A percentile compares a stretch with the other conserved stretches of the same genome.
Conservation (phyloP, 768 basidiomycete genomes). For the Panellus pusillus region DNA sequence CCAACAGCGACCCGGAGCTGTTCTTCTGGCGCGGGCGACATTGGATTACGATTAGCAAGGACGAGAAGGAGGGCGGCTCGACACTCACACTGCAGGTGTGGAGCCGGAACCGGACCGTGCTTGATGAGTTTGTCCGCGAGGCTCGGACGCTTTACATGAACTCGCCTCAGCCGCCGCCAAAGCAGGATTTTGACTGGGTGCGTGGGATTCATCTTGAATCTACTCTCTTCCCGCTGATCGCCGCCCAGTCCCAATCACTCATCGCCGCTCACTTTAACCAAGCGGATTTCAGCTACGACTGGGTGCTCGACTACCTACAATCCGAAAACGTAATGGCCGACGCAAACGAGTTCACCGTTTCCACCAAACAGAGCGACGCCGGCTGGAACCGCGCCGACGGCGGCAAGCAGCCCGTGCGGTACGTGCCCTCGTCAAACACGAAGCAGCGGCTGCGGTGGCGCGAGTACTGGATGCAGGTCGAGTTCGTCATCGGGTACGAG, state of each 20-base stretch:
- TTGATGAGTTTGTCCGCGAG: constrained; percentile 22
- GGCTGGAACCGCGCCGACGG: constrained; percentile 23
- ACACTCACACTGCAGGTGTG: constrained; percentile 20
- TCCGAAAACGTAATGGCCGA: constrained; percentile 26
- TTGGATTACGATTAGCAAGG: constrained; percentile 22
- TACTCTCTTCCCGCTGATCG: neutral
- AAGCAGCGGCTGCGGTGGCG: constrained; percentile 21
- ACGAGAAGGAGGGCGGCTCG: constrained; percentile 19
- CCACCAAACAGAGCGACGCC: constrained; percentile 22
- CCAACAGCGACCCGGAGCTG: constrained; percentile 15
- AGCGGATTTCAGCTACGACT: constrained; percentile 29
- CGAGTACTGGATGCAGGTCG: constrained; percentile 21
- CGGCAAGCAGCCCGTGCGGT: constrained; percentile 19
- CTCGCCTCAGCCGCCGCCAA: constrained; percentile 13
- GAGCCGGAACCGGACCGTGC: constrained; percentile 19
- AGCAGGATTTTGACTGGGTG: constrained; percentile 19
- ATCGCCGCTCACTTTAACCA: constrained; percentile 28
- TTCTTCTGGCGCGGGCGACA: constrained; percentile 18
- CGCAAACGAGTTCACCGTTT: constrained; percentile 24
- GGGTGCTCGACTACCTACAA: constrained; percentile 28
- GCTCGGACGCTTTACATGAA: constrained; percentile 17
- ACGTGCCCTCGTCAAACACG: constrained; percentile 18
- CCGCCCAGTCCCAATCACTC: constrained; percentile 20
- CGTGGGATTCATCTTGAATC: neutral
- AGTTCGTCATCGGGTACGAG: constrained; percentile 20